Percentiles rank a stretch among this genome's conserved stretches.
Evolutionary conservation across 805 yeast species (phyloP).

Genomic region (Hermanozyma aechmeae): DNA sequence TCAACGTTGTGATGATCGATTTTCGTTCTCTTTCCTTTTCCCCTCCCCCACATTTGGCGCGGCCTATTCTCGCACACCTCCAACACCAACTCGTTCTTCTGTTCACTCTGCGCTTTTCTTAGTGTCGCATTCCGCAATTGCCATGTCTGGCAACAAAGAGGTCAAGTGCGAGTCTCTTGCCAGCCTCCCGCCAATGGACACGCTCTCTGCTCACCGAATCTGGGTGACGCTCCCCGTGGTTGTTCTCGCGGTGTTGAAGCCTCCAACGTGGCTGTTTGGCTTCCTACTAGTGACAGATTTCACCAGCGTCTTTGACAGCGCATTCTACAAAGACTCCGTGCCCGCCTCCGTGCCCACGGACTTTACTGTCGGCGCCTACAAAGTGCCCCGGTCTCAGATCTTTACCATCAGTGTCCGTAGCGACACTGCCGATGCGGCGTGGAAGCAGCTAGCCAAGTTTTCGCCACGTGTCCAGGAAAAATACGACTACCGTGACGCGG

Average conservation of each 20-base stretch:
- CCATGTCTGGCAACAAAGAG: no score
- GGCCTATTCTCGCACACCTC: neutral
- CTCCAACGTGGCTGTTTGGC: slow-evolving; percentile 1
- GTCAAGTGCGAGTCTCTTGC: no score
- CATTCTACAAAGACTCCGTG: slow-evolving; percentile 2
- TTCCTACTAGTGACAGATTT: slow-evolving; percentile 11
- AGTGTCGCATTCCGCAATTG: no score
- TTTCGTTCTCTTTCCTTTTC: neutral
- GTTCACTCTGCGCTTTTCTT: no score
- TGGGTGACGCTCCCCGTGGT: no score
- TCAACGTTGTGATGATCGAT: neutral
- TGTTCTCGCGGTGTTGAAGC: no score
- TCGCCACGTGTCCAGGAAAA: slow-evolving; percentile 1
- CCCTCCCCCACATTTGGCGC: neutral
- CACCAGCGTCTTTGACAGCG: slow-evolving; percentile 5
- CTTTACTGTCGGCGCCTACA: slow-evolving; percentile 2
- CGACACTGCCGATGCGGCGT: slow-evolving; percentile 1
- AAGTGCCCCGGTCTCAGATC: slow-evolving; percentile 2
- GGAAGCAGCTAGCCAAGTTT: slow-evolving; percentile 2
- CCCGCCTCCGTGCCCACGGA: slow-evolving; percentile 3
- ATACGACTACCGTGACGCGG: neutral
- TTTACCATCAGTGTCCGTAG: slow-evolving; percentile 5
- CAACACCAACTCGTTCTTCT: neutral
- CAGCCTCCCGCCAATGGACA: no score
- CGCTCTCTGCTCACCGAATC: no score